phyloP scores from a whole-genome alignment of 805 yeast genomes.

The Zygotorulaspora florentina region DNA sequence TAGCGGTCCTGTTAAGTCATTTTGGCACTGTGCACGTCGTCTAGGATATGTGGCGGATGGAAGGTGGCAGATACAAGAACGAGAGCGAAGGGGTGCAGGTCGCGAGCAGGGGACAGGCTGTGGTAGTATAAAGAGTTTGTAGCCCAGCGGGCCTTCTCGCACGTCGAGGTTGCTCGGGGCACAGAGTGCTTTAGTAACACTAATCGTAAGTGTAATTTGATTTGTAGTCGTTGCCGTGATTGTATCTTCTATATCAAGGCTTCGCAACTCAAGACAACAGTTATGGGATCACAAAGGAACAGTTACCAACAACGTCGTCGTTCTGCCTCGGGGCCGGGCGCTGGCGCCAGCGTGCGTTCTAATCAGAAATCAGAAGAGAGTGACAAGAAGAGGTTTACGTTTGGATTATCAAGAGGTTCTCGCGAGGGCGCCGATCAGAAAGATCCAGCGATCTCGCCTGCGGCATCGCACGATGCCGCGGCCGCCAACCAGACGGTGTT shows the following conservation, averaged over 20 bases:
- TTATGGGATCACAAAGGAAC: background rate
- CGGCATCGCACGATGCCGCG: background rate
- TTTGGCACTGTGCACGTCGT: too few relatives aligned
- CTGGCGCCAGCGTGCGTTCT: too few relatives aligned
- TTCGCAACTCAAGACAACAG: background rate
- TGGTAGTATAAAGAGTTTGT: background rate
- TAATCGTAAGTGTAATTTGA: background rate
- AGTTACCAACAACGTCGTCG: background rate
- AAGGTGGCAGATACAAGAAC: too few relatives aligned
- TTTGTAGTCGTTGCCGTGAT: background rate
- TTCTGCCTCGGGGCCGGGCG: background rate
- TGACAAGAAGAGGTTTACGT: slow-evolving; percentile 1
- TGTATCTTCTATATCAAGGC: background rate
- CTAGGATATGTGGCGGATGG: too few relatives aligned
- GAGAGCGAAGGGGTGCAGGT: background rate
- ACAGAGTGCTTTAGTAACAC: background rate
- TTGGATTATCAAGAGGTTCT: background rate
- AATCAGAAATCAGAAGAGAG: background rate
- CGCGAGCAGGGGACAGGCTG: background rate
- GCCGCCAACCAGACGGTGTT: slow-evolving; percentile 9
- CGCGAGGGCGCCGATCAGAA: background rate
- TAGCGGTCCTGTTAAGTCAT: background rate
- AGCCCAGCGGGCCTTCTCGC: background rate
- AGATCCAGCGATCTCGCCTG: background rate
- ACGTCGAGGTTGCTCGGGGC: too few relatives aligned